Evolutionary conservation across 441 rosid species (phyloP).

Genomic region (Populus tomentosa): DNA sequence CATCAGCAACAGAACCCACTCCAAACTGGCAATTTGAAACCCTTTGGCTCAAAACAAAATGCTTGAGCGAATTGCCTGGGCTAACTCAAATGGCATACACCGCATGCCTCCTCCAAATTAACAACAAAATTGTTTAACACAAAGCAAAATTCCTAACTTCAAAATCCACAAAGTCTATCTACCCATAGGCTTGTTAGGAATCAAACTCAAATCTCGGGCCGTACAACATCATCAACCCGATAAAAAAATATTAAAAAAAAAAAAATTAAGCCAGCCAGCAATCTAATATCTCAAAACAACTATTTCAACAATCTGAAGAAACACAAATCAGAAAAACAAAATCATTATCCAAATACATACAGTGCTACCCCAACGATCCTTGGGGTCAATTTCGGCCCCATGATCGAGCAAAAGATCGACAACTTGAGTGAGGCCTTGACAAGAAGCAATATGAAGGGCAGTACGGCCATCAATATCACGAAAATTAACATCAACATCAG

Average conservation of each 20-base stretch:
- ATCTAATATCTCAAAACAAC: neutral
- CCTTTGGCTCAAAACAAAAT: neutral
- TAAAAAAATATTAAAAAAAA: neutral
- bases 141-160: no score
- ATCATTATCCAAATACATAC: slow-evolving; percentile 33
- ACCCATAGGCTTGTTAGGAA: neutral
- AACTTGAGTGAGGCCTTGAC: slow-evolving; percentile 66
- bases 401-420: slow-evolving; percentile 54
- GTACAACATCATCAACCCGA: neutral
- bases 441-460: slow-evolving; percentile 87
- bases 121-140: neutral
- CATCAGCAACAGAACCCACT: neutral
- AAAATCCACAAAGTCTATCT: neutral
- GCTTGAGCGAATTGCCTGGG: neutral
- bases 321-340: neutral
- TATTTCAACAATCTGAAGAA: neutral
- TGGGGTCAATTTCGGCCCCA: slow-evolving; percentile 56
- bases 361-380: slow-evolving; percentile 97
- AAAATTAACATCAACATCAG: slow-evolving; percentile 67
- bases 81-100: neutral
- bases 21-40: neutral
- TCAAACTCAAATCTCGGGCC: neutral
- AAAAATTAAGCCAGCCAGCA: neutral
- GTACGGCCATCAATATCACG: slow-evolving; percentile 80
- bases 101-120: neutral